Percentiles rank a stretch among this genome's conserved stretches.
phyloP scores from a whole-genome alignment of 257 asterid species.

The Eucommia ulmoides region DNA sequence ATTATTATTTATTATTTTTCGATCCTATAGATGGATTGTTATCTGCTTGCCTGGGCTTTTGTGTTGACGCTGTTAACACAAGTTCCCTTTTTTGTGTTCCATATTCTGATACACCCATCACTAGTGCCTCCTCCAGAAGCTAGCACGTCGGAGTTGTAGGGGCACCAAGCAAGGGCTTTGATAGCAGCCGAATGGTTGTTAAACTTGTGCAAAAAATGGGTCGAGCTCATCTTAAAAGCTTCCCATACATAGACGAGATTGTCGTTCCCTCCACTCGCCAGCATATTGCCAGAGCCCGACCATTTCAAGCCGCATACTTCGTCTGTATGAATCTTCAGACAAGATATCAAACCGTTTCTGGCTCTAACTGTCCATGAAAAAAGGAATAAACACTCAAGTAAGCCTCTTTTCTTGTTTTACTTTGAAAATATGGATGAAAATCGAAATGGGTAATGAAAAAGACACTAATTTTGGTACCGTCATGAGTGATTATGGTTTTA shows the following conservation, averaged over 20 bases:
- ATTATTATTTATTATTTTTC: too few relatives aligned
- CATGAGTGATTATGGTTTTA: conserved; percentile 52
- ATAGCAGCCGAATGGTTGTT: conserved; percentile 54
- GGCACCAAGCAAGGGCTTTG: conserved; percentile 90
- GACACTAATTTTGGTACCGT: conserved; percentile 25
- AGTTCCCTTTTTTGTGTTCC: conserved; percentile 50
- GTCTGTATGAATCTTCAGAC: conserved; percentile 26
- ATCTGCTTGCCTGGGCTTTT: conserved; percentile 54
- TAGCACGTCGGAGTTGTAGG: conserved; percentile 34
- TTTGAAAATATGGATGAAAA: background rate
- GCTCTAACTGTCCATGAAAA: conserved; percentile 40
- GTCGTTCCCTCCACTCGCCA: conserved; percentile 79
- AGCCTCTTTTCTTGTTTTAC: background rate
- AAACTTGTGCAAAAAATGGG: conserved; percentile 23
- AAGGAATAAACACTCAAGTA: background rate
- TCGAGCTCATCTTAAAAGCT: conserved; percentile 44
- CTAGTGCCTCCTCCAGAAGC: conserved; percentile 74
- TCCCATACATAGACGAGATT: conserved; percentile 50
- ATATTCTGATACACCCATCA: conserved; percentile 54
- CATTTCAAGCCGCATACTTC: conserved; percentile 68
- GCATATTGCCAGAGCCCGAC: conserved; percentile 37
- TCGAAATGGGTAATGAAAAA: background rate
- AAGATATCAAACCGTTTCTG: conserved; percentile 26
- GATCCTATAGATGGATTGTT: too few relatives aligned
- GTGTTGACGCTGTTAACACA: conserved; percentile 46